Evolutionary conservation across 2,329 filamentous ascomycete genomes (phyloP).

Genomic region (Apiospora malaysiana): DNA sequence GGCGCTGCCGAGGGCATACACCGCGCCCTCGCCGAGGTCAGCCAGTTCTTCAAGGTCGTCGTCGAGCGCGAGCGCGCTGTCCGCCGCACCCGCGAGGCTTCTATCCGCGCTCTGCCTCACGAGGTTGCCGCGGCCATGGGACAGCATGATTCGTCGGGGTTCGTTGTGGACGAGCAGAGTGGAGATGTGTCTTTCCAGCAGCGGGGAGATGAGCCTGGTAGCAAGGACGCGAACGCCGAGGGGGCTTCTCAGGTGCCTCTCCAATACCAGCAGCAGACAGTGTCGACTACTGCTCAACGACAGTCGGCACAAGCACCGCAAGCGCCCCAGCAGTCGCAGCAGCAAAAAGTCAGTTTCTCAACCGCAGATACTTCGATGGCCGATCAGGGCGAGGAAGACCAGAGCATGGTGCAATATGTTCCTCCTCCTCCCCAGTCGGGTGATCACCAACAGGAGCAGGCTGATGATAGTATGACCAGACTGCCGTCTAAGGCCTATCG

Average conservation of each 20-base stretch:
- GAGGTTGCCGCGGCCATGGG: conserved; percentile 14
- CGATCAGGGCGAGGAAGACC: not conserved
- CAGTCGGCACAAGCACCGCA: not conserved
- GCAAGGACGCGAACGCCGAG: not conserved
- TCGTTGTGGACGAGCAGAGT: not conserved
- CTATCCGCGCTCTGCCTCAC: conserved; percentile 1
- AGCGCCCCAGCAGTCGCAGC: too few species aligned
- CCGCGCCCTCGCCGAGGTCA: conserved; percentile 54
- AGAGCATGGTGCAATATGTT: not conserved
- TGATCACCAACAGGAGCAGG: not conserved
- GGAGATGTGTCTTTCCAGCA: conserved; percentile 2
- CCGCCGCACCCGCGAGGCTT: conserved; percentile 20
- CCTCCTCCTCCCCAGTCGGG: not conserved
- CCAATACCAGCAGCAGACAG: not conserved
- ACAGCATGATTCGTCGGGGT: not conserved
- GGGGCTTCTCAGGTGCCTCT: not conserved
- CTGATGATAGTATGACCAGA: not conserved
- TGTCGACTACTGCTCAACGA: not conserved
- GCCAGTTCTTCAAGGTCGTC: conserved; percentile 60
- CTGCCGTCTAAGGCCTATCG: not conserved
- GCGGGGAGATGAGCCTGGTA: not conserved
- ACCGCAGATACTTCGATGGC: not conserved
- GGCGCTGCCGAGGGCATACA: conserved; percentile 51
- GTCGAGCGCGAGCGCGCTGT: conserved; percentile 51
- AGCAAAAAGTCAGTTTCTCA: conserved; percentile 7